A percentile compares a stretch with the other conserved stretches of the same genome.
Conservation (phyloP, 2,329 filamentous ascomycete genomes). For the Didymella glomerata region DNA sequence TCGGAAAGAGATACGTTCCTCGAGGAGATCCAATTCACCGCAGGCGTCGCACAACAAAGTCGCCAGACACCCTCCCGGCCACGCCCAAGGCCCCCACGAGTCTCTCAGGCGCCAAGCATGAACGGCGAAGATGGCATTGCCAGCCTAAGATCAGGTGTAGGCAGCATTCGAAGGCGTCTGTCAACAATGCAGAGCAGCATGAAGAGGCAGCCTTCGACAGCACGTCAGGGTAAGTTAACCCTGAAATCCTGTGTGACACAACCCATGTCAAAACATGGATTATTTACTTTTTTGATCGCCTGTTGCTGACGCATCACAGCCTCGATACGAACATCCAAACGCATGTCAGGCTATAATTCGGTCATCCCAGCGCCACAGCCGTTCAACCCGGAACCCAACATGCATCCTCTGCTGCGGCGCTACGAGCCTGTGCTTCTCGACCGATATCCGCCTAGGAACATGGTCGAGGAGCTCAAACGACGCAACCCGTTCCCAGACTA, state of each 20-base stretch:
- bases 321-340: slow-evolving; percentile 81
- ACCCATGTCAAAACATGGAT: slow-evolving; percentile 24
- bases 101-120: slow-evolving; percentile 57
- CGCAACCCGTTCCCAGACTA: slow-evolving; percentile 94
- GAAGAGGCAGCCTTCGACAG: slow-evolving; percentile 81
- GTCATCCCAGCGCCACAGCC: slow-evolving; percentile 95
- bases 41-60: slow-evolving; percentile 68
- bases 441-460: slow-evolving; percentile 85
- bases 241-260: slow-evolving; percentile 7
- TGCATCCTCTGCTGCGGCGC: slow-evolving; percentile 92
- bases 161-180: slow-evolving; percentile 90
- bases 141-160: slow-evolving; percentile 69
- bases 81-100: slow-evolving; percentile 81
- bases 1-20: slow-evolving; percentile 94
- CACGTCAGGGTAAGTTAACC: slow-evolving; percentile 72
- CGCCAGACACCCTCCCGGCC: slow-evolving; percentile 67
- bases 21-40: slow-evolving; percentile 88
- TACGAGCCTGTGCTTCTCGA: slow-evolving; percentile 98
- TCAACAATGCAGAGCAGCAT: slow-evolving; percentile 92
- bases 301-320: slow-evolving; percentile 51
- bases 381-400: slow-evolving; percentile 85
- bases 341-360: slow-evolving; percentile 96
- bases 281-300: slow-evolving; percentile 35
- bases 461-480: slow-evolving; percentile 79
- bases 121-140: slow-evolving; percentile 61